Conservation (phyloP, 495 filamentous ascomycete genomes). For the Annulohypoxylon maeteangense region DNA sequence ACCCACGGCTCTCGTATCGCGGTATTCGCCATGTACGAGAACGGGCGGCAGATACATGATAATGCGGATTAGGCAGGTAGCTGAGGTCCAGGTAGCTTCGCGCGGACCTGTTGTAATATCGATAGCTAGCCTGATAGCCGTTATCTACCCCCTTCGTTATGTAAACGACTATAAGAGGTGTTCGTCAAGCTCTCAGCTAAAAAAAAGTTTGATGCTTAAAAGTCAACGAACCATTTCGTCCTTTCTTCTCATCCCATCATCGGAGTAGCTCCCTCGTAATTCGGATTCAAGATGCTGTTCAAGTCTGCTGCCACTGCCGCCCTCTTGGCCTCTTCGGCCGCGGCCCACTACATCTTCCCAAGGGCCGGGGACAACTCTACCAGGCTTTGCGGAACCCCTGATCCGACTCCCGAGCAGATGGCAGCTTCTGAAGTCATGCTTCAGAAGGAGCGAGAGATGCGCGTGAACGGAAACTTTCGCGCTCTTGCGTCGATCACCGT, state of each 20-base stretch:
- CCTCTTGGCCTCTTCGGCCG: conserved; percentile 46
- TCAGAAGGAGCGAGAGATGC: conserved; percentile 39
- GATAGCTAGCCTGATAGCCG: not conserved
- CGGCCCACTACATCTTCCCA: conserved; percentile 40
- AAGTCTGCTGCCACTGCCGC: conserved; percentile 46
- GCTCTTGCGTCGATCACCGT: conserved; percentile 53
- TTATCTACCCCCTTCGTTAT: not conserved
- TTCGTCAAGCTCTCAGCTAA: not conserved
- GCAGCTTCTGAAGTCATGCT: conserved; percentile 47
- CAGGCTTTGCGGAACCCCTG: conserved; percentile 53
- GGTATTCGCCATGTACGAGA: conserved; percentile 1
- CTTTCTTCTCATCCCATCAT: not conserved
- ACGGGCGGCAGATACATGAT: conserved; percentile 8
- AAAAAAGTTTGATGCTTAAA: not conserved
- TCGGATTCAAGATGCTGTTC: conserved; percentile 51
- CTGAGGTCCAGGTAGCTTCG: conserved; percentile 12
- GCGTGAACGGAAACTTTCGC: conserved; percentile 39
- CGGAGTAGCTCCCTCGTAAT: not conserved
- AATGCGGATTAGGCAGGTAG: conserved; percentile 38
- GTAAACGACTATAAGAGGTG: conserved; percentile 14
- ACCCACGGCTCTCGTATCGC: conserved; percentile 13
- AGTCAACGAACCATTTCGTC: not conserved
- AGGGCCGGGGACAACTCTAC: conserved; percentile 31
- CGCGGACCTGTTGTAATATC: conserved; percentile 16
- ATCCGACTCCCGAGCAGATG: conserved; percentile 53